Base-by-base conservation (phyloP, 345 rosid species). In the Aquilaria sinensis region DNA sequence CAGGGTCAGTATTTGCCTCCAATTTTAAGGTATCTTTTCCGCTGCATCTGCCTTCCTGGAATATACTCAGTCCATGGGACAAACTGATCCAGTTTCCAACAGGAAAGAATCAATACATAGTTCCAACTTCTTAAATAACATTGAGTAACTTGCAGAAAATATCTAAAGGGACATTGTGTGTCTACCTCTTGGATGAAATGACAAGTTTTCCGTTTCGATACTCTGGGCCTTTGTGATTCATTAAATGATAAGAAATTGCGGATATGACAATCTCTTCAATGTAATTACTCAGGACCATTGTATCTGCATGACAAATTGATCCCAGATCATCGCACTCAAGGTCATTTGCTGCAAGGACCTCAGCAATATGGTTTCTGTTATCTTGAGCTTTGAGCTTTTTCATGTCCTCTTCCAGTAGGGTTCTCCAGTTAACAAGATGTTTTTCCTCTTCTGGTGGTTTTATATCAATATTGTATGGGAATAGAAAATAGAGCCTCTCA, bases 181-280 rank as follows among this genome's bases (percentile, higher is more conserved):
- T 15, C 55, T 66, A 85, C 98, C 98, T 90, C 75, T 82, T 64
- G 58, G 96, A 82, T 63, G 99, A 85, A 76, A 95, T 91, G 58
- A 91, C 81, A 64, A 95, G 96, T 83, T 89, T 95, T 51, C 99
- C 99, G 62, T 95, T 89, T 68, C 94, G 74, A 72, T 95, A 95
- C 72, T 91, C 97, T 0, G 92, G 96, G 64, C 83, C 84, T 79
- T 80, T 81, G 61, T 75, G 80, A 60, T 81, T 69, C 83, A 81
- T 85, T 74, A 95, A 79, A 75, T 95, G 97, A 75, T 80, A 78
- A 10, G 96, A 80, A 49, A 95, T 85, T 10, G 97, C 99, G 4
- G 95, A 94, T 34, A 85, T 70, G 60, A 88, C 95, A 31, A 94
- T 86, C 69, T 95, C 96, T 60, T 95, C 88, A 23, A 91, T 85